phyloP scores from a whole-genome alignment of 2,329 filamentous ascomycete species.

The Neopestalotiopsis rosae region DNA sequence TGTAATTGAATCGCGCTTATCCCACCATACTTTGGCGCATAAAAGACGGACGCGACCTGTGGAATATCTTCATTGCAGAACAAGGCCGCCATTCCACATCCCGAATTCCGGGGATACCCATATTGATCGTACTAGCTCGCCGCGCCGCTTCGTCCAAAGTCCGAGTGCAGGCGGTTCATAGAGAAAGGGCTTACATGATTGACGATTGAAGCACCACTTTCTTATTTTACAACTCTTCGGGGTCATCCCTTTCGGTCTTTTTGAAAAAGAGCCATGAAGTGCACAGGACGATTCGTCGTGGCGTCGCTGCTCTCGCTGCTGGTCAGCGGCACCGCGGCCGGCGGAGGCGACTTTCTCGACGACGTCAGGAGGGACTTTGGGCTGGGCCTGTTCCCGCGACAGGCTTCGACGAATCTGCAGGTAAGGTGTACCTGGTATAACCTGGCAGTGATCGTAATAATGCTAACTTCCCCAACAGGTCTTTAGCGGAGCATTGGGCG shows the following conservation, averaged over 20 bases:
- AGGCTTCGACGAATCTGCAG: conserved; percentile 42
- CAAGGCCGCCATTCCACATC: too few relatives aligned
- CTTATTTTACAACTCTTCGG: too few relatives aligned
- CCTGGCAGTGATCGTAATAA: not conserved
- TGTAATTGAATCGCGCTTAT: too few relatives aligned
- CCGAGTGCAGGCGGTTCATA: too few relatives aligned
- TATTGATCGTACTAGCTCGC: not conserved
- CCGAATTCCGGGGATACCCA: too few relatives aligned
- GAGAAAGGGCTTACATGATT: too few relatives aligned
- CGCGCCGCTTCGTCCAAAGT: not conserved
- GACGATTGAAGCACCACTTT: too few relatives aligned
- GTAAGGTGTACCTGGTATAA: conserved; percentile 25
- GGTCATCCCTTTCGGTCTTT: too few relatives aligned
- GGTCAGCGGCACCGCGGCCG: conserved; percentile 18
- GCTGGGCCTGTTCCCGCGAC: conserved; percentile 40
- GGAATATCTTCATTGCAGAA: too few relatives aligned
- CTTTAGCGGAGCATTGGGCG: conserved; percentile 47
- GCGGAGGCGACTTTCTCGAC: conserved; percentile 32
- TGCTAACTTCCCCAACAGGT: conserved; percentile 27
- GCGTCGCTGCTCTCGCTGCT: conserved; percentile 12
- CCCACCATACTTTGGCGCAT: too few relatives aligned
- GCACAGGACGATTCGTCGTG: not conserved
- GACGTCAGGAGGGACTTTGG: conserved; percentile 42
- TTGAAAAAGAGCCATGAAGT: conserved; percentile 13
- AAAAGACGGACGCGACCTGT: too few relatives aligned